A percentile compares a stretch with the other conserved stretches of the same genome.
Conservation (phyloP, 768 basidiomycete genomes). For the Phanerochaete carnosa region DNA sequence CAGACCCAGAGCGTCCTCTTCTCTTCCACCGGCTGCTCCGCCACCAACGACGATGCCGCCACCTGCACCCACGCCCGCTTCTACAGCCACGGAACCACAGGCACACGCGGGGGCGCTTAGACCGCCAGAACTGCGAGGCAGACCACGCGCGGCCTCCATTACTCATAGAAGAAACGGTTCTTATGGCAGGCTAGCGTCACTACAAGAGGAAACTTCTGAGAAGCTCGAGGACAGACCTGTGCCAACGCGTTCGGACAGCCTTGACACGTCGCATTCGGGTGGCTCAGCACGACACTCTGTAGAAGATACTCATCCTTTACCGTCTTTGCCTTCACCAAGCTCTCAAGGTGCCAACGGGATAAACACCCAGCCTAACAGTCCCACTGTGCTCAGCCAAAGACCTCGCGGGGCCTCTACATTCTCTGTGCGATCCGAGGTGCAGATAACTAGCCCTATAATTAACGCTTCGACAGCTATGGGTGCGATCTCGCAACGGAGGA, state of each 20-base stretch:
- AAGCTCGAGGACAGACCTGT: neutral
- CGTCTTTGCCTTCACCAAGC: slow-evolving; percentile 55
- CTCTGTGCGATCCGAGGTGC: slow-evolving; percentile 29
- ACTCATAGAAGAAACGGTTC: slow-evolving; percentile 57
- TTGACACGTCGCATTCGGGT: neutral
- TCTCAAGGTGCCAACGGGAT: slow-evolving; percentile 18
- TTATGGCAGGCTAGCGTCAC: slow-evolving; percentile 50
- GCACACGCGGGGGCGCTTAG: slow-evolving; percentile 25
- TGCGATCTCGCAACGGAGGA: slow-evolving; percentile 66
- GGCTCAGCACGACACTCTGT: neutral
- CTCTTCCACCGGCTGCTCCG: slow-evolving; percentile 62
- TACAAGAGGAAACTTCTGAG: slow-evolving; percentile 56
- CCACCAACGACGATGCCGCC: slow-evolving; percentile 62
- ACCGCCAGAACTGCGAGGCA: slow-evolving; percentile 31
- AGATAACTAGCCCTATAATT: slow-evolving; percentile 38
- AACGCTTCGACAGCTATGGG: slow-evolving; percentile 59
- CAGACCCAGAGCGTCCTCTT: slow-evolving; percentile 54
- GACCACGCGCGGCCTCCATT: slow-evolving; percentile 46
- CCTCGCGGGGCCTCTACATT: slow-evolving; percentile 56
- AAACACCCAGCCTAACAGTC: slow-evolving; percentile 49
- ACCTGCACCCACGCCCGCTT: slow-evolving; percentile 56
- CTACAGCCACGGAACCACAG: slow-evolving; percentile 22
- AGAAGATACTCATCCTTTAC: slow-evolving; percentile 59
- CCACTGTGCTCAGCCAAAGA: slow-evolving; percentile 41
- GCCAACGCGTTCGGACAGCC: neutral